Conservation (phyloP, 2,329 filamentous ascomycete genomes). For the Colletotrichum tanaceti region DNA sequence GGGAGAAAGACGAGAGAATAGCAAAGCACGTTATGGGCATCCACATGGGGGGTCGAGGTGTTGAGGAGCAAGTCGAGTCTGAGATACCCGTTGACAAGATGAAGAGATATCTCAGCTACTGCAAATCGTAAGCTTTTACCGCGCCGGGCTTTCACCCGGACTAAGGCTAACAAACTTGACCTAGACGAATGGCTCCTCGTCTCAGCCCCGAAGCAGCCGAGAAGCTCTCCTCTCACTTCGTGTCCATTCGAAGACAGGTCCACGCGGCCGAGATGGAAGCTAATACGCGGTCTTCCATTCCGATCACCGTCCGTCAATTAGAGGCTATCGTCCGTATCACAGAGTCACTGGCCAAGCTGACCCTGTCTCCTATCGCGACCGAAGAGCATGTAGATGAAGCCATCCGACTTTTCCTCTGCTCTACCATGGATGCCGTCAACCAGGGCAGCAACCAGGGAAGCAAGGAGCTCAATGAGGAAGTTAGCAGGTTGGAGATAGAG, state of each 20-base stretch:
- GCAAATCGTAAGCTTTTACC: slow-evolving; percentile 79
- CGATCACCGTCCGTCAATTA: slow-evolving; percentile 96
- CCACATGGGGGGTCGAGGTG: slow-evolving; percentile 88
- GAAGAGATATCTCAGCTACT: slow-evolving; percentile 97
- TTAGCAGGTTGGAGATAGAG: slow-evolving; percentile 87
- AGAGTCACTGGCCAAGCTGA: slow-evolving; percentile 92
- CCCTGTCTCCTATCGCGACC: slow-evolving; percentile 85
- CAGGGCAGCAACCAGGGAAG: slow-evolving; percentile 86
- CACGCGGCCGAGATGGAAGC: slow-evolving; percentile 91
- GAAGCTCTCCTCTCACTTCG: slow-evolving; percentile 96
- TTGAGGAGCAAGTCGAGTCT: slow-evolving; percentile 84
- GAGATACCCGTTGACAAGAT: slow-evolving; percentile 97
- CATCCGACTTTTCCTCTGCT: slow-evolving; percentile 94
- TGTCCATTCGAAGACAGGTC: slow-evolving; percentile 93
- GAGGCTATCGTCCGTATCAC: slow-evolving; percentile 98
- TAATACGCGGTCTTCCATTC: slow-evolving; percentile 91
- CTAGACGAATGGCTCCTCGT: slow-evolving; percentile 87
- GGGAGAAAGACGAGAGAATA: slow-evolving; percentile 89
- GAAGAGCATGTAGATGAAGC: slow-evolving; percentile 97
- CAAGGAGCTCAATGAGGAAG: slow-evolving; percentile 91
- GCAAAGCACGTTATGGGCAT: slow-evolving; percentile 98
- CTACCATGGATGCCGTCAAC: slow-evolving; percentile 97
- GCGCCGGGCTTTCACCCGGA: background rate
- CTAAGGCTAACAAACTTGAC: slow-evolving; percentile 46
- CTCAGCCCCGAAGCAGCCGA: slow-evolving; percentile 92